phyloP scores from a whole-genome alignment of 805 yeast genomes.

The Wickerhamomyces alni region DNA sequence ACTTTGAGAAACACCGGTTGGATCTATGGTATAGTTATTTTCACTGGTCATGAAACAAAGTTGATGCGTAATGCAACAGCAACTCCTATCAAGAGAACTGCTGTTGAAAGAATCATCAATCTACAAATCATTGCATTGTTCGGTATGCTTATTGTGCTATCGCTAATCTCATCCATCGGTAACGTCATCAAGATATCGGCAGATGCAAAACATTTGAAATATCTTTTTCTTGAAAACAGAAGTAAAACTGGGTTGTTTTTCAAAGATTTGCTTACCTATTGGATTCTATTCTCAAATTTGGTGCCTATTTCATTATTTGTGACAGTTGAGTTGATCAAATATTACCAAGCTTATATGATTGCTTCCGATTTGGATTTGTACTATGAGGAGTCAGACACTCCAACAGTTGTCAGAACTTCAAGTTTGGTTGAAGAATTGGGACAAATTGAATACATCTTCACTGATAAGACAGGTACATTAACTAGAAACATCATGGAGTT shows the following conservation, averaged over 20 bases:
- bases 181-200: slow-evolving; percentile 68
- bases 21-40: slow-evolving; percentile 89
- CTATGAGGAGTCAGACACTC: slow-evolving; percentile 81
- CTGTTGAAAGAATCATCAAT: slow-evolving; percentile 93
- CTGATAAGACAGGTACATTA: slow-evolving; percentile 96
- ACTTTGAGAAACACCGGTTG: slow-evolving; percentile 90
- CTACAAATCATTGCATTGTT: slow-evolving; percentile 86
- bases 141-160: slow-evolving; percentile 64
- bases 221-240: slow-evolving; percentile 63
- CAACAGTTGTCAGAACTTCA: slow-evolving; percentile 92
- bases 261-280: slow-evolving; percentile 81
- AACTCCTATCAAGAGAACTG: slow-evolving; percentile 94
- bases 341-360: slow-evolving; percentile 90
- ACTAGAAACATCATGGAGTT: slow-evolving; percentile 97
- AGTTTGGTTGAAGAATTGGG: slow-evolving; percentile 96
- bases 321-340: slow-evolving; percentile 92
- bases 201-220: slow-evolving; percentile 47
- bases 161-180: slow-evolving; percentile 82
- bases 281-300: slow-evolving; percentile 93
- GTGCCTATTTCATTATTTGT: slow-evolving; percentile 98
- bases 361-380: slow-evolving; percentile 94
- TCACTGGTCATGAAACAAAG: slow-evolving; percentile 98
- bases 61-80: slow-evolving; percentile 98
- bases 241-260: slow-evolving; percentile 70
- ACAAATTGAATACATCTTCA: slow-evolving; percentile 91